phyloP scores from a whole-genome alignment of 177 flowering plant genomes.

The Tripterygium wilfordii region DNA sequence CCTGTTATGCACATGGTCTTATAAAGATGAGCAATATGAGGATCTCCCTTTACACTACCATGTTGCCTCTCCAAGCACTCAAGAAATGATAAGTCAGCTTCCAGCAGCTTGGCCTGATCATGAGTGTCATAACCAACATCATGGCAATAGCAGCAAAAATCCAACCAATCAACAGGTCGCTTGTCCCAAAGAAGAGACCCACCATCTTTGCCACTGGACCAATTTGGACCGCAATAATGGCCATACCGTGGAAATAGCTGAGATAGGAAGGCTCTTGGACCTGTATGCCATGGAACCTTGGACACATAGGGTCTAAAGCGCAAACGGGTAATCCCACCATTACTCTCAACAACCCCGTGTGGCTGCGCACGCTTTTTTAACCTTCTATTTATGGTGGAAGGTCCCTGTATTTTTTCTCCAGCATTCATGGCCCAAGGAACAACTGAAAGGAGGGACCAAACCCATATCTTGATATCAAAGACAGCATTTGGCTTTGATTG shows the following conservation, averaged over 20 bases:
- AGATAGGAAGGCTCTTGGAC: slow-evolving; percentile 73
- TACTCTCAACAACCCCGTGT: slow-evolving; percentile 12
- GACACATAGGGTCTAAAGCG: slow-evolving; percentile 87
- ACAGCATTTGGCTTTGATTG: slow-evolving; percentile 19
- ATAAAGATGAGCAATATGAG: slow-evolving; percentile 53
- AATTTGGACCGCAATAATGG: slow-evolving; percentile 94
- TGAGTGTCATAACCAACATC: slow-evolving; percentile 93
- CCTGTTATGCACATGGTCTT: slow-evolving; percentile 88
- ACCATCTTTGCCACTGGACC: slow-evolving; percentile 91
- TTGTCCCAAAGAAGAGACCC: slow-evolving; percentile 83
- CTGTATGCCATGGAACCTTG: slow-evolving; percentile 92
- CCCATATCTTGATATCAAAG: slow-evolving; percentile 38
- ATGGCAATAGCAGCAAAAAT: slow-evolving; percentile 93
- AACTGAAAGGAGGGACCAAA: slow-evolving; percentile 45
- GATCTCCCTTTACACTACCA: slow-evolving; percentile 56
- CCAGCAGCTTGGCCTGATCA: slow-evolving; percentile 77
- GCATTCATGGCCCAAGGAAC: slow-evolving; percentile 50
- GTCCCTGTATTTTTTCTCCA: slow-evolving; percentile 24
- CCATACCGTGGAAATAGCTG: slow-evolving; percentile 90
- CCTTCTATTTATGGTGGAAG: slow-evolving; percentile 38
- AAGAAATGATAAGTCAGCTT: slow-evolving; percentile 89
- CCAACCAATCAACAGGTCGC: slow-evolving; percentile 95
- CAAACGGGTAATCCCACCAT: slow-evolving; percentile 17
- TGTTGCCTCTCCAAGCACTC: slow-evolving; percentile 84
- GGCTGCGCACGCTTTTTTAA: slow-evolving; percentile 29